Evolutionary conservation across 192 early-diverging fungal species (phyloP).

Genomic region (Chytriomyces hyalinus): DNA sequence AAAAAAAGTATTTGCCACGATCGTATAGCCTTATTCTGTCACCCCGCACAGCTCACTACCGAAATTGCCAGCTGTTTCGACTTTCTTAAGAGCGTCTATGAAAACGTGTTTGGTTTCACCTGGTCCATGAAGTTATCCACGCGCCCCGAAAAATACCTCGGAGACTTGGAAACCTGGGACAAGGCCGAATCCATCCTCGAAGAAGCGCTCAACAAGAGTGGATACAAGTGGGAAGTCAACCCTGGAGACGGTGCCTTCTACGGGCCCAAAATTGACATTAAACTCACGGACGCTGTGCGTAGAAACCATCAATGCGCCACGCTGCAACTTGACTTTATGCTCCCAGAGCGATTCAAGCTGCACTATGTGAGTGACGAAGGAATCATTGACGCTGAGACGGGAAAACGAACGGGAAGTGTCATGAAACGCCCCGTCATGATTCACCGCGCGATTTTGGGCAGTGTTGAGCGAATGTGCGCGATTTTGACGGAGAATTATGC

Average conservation of each 20-base stretch:
- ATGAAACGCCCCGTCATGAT: constrained; percentile 94
- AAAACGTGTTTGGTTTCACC: constrained; percentile 88
- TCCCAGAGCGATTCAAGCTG: constrained; percentile 92
- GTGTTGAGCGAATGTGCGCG: constrained; percentile 94
- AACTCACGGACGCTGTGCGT: constrained; percentile 88
- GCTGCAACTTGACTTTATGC: constrained; percentile 97
- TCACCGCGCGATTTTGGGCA: constrained; percentile 96
- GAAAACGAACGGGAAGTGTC: constrained; percentile 47
- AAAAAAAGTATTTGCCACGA: background rate
- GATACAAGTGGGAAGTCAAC: constrained; percentile 84
- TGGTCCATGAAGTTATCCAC: constrained; percentile 93
- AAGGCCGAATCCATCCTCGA: constrained; percentile 84
- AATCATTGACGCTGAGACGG: constrained; percentile 50
- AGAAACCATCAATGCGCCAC: constrained; percentile 96
- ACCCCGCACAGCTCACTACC: constrained; percentile 57
- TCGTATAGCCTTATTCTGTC: background rate
- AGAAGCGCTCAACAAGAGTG: constrained; percentile 80
- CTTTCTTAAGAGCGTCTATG: constrained; percentile 88
- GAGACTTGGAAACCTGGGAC: constrained; percentile 89
- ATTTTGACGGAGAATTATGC: constrained; percentile 96
- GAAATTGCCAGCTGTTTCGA: constrained; percentile 88
- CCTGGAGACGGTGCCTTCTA: constrained; percentile 99
- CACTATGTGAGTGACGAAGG: constrained; percentile 79
- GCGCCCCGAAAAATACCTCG: constrained; percentile 94
- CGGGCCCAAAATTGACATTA: constrained; percentile 99